Percentiles rank a stretch among this genome's conserved stretches.
Evolutionary conservation across 176 grass and related monocot genomes (phyloP).

Genomic region (Lolium perenne): DNA sequence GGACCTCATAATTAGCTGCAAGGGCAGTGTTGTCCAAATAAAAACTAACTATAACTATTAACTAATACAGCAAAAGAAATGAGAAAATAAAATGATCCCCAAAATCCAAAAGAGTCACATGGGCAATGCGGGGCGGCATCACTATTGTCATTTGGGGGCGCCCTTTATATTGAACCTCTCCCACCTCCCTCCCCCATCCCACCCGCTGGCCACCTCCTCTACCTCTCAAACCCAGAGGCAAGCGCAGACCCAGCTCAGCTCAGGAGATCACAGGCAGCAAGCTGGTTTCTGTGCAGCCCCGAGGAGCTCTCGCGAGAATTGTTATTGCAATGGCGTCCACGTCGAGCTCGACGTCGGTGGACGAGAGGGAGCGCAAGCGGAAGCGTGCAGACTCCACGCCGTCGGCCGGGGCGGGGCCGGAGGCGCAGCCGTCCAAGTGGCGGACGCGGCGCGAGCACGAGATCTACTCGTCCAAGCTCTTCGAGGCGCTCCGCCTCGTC

Average conservation of each 20-base stretch:
- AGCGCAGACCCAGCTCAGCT: not conserved
- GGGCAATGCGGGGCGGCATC: slow-evolving; percentile 38
- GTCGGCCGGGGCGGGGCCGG: not conserved
- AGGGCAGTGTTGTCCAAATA: too few relatives aligned
- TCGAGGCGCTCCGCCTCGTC: slow-evolving; percentile 71
- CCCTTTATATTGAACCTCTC: slow-evolving; percentile 57
- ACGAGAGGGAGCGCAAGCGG: slow-evolving; percentile 42
- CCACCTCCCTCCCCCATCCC: slow-evolving; percentile 28
- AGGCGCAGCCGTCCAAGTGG: slow-evolving; percentile 43
- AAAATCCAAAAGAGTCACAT: slow-evolving; percentile 52
- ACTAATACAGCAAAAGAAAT: not conserved
- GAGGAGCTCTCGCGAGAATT: slow-evolving; percentile 1
- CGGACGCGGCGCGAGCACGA: slow-evolving; percentile 62
- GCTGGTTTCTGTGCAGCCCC: not conserved
- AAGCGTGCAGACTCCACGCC: slow-evolving; percentile 17
- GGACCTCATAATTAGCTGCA: slow-evolving; percentile 54
- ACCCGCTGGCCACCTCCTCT: not conserved
- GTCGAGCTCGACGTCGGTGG: slow-evolving; percentile 29
- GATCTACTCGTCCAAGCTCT: slow-evolving; percentile 75
- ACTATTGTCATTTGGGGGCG: slow-evolving; percentile 19
- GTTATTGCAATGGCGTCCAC: slow-evolving; percentile 57
- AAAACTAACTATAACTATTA: too few relatives aligned
- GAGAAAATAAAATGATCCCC: not conserved
- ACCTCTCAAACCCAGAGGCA: not conserved
- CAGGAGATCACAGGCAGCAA: not conserved